Conservation (phyloP, 495 filamentous ascomycete genomes). For the Penicillium maclennaniae region DNA sequence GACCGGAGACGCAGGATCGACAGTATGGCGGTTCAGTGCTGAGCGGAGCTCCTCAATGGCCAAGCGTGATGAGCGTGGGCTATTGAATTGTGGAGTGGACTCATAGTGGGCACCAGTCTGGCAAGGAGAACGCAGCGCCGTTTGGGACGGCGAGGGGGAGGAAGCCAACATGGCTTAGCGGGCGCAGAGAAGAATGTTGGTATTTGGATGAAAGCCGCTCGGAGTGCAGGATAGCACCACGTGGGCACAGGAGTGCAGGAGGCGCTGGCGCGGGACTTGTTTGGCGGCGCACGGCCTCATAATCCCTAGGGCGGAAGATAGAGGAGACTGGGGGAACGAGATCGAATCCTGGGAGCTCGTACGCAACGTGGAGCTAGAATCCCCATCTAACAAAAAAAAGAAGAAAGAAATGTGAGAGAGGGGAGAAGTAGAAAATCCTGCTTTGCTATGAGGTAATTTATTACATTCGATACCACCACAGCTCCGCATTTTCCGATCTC, state of each 20-base stretch:
- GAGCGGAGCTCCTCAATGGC: slow-evolving; percentile 49
- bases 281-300: slow-evolving; percentile 29
- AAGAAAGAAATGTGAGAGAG: not conserved
- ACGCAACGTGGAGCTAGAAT: not conserved
- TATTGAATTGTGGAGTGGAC: slow-evolving; percentile 33
- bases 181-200: slow-evolving; percentile 17
- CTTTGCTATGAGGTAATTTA: slow-evolving; percentile 19
- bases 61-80: slow-evolving; percentile 39
- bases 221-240: slow-evolving; percentile 37
- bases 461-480: slow-evolving; percentile 11
- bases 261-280: slow-evolving; percentile 34
- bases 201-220: slow-evolving; percentile 17
- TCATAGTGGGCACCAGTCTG: slow-evolving; percentile 30
- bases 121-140: slow-evolving; percentile 30
- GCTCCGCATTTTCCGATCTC: not conserved
- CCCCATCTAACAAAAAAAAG: slow-evolving; percentile 1
- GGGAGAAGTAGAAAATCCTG: slow-evolving; percentile 11
- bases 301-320: slow-evolving; percentile 6
- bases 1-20: slow-evolving; percentile 37
- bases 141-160: slow-evolving; percentile 44
- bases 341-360: slow-evolving; percentile 6
- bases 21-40: slow-evolving; percentile 42
- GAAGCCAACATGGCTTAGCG: slow-evolving; percentile 43
- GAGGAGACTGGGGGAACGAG: slow-evolving; percentile 4
- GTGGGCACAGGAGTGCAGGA: slow-evolving; percentile 45